Evolutionary conservation across 805 yeast species (phyloP).

Genomic region (Vanderwaltozyma verrucispora): DNA sequence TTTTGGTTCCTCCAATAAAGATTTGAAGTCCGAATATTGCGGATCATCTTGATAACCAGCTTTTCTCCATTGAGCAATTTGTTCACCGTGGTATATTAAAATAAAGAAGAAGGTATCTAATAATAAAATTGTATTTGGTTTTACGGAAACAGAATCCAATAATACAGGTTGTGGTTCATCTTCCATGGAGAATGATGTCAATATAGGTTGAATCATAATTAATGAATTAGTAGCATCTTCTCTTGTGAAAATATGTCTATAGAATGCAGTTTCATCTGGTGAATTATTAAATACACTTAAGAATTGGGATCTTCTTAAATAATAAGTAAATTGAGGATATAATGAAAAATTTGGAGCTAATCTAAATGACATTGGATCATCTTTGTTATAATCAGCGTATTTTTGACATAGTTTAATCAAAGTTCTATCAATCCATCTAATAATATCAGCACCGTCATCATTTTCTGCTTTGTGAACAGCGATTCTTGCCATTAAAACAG

Average conservation of each 20-base stretch:
- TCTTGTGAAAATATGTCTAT: slow-evolving; percentile 81
- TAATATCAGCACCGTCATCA: slow-evolving; percentile 84
- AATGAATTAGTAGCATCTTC: slow-evolving; percentile 87
- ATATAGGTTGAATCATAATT: slow-evolving; percentile 94
- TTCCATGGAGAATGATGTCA: slow-evolving; percentile 70
- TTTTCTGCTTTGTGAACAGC: slow-evolving; percentile 72
- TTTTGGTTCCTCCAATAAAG: slow-evolving; percentile 75
- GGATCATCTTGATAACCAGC: slow-evolving; percentile 84
- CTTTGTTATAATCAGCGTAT: slow-evolving; percentile 85
- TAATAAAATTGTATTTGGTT: slow-evolving; percentile 73
- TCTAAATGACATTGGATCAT: slow-evolving; percentile 69
- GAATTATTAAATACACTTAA: slow-evolving; percentile 92
- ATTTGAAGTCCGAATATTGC: slow-evolving; percentile 78
- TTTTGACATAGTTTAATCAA: slow-evolving; percentile 80
- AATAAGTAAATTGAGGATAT: slow-evolving; percentile 90
- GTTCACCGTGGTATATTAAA: slow-evolving; percentile 85
- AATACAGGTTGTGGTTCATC: slow-evolving; percentile 83
- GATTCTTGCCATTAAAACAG: slow-evolving; percentile 79
- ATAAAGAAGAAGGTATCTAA: slow-evolving; percentile 94
- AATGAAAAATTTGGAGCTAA: slow-evolving; percentile 71
- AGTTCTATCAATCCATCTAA: slow-evolving; percentile 89
- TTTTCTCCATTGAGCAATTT: slow-evolving; percentile 90
- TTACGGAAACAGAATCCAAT: slow-evolving; percentile 82
- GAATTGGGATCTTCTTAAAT: slow-evolving; percentile 89
- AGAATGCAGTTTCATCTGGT: slow-evolving; percentile 95